Conservation (phyloP, 257 asterid genomes). For the Verbena officinalis region DNA sequence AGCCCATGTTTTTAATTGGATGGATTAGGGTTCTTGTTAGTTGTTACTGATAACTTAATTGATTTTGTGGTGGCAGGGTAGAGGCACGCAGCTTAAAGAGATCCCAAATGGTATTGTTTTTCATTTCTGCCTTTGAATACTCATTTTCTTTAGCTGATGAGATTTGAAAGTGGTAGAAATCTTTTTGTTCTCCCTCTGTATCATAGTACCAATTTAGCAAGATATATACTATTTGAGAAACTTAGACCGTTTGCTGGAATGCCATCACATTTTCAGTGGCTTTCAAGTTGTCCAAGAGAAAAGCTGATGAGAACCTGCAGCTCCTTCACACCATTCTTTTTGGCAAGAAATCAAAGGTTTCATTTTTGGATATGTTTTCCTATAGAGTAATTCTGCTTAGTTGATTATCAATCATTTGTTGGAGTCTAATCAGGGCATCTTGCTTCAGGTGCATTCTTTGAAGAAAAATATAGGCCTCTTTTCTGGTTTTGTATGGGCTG, state of each 20-base stretch:
- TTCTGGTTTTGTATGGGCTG: constrained; percentile 90
- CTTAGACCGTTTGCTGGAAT: constrained; percentile 12
- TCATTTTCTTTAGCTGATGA: constrained; percentile 11
- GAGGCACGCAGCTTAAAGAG: constrained; percentile 77
- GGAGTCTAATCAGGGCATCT: constrained; percentile 18
- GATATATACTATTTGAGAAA: constrained; percentile 16
- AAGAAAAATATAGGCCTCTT: constrained; percentile 88
- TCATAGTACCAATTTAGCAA: background rate
- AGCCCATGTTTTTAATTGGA: background rate
- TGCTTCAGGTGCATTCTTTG: constrained; percentile 61
- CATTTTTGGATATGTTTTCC: constrained; percentile 6
- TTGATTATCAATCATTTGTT: constrained; percentile 21
- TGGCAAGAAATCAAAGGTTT: constrained; percentile 88
- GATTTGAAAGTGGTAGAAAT: background rate
- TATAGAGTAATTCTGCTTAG: constrained; percentile 11
- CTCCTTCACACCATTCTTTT: constrained; percentile 81
- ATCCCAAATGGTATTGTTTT: constrained; percentile 65
- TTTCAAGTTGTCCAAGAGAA: constrained; percentile 88
- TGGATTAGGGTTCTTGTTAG: background rate
- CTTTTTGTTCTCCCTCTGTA: constrained; percentile 14
- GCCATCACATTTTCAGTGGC: constrained; percentile 67
- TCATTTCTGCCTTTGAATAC: constrained; percentile 2
- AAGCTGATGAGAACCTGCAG: constrained; percentile 86
- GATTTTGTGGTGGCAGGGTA: constrained; percentile 58
- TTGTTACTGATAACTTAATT: constrained; percentile 14